Evolutionary conservation across 768 basidiomycete species (phyloP), one percentile per base, ranked within the genome.

Genomic region (Coprinellus micaceus): DNA sequence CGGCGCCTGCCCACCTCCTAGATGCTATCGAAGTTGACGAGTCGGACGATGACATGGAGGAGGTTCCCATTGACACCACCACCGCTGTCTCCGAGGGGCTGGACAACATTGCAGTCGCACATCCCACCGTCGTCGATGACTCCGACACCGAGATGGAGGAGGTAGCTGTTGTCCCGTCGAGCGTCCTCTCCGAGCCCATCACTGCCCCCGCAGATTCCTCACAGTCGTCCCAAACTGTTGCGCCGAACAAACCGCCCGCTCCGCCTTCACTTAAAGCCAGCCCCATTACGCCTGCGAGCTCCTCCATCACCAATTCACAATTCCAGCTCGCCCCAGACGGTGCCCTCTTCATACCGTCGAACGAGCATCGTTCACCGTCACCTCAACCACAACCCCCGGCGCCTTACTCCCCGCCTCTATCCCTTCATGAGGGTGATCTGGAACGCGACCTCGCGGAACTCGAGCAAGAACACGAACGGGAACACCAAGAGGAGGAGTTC

Each of bases 131-230:
- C 25, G 40, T 26, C 39, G n/a, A 52, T 15, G 26, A 41, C 28
- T 53, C 52, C 4, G 75, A 77, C 39, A 71, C 75, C 0, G 77
- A 76, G 25, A 75, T 77, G 72, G 76, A 77, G 57, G 78, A 78
- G 58, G 65, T 45, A 13, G 13, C 40, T 11, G 21, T 26, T 21
- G 26, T 6, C 13, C 6, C 13, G 33, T 13, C 33, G 6, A 6
- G 33, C 33, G 33, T 13, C 33, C 7, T 6, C 13, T 13, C 33
- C 13, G 33, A 33, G 13, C 33, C 13, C 33, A 33, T 13, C 33
- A 33, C 33, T 13, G 33, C 36, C 9, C 36, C 36, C 36, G 36
- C 36, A 37, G 36, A 9, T 37, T 17, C 36, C 9, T 37, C 17
- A n/a, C n/a, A n/a, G n/a, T n/a, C n/a, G n/a, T n/a, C n/a, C n/a